phyloP scores from a whole-genome alignment of 495 filamentous ascomycete genomes.

The Daldinia caldariorum region DNA sequence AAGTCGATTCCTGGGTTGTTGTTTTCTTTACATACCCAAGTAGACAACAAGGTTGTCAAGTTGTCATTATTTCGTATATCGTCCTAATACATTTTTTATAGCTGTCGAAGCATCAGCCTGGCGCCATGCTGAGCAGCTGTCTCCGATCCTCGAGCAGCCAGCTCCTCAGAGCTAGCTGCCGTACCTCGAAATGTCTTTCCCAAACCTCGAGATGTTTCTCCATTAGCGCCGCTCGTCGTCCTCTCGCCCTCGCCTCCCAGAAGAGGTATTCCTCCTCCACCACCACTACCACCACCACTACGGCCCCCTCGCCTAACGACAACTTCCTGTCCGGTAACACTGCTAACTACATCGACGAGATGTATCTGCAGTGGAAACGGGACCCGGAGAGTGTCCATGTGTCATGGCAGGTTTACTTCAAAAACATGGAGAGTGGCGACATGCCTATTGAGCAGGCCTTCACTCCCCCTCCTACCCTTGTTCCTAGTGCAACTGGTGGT shows the following conservation, averaged over 20 bases:
- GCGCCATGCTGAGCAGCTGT: slow-evolving; percentile 64
- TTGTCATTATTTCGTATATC: slow-evolving; percentile 9
- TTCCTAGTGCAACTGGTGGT: slow-evolving; percentile 80
- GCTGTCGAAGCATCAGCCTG: slow-evolving; percentile 48
- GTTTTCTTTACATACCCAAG: slow-evolving; percentile 30
- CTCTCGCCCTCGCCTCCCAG: slow-evolving; percentile 61
- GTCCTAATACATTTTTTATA: slow-evolving; percentile 40
- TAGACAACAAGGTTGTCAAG: slow-evolving; percentile 28
- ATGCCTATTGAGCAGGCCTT: slow-evolving; percentile 98
- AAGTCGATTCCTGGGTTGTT: slow-evolving; percentile 33
- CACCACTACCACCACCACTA: slow-evolving; percentile 48
- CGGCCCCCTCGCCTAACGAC: slow-evolving; percentile 75
- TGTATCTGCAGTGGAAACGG: slow-evolving; percentile 97
- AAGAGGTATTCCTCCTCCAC: slow-evolving; percentile 60
- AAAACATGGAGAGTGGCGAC: slow-evolving; percentile 96
- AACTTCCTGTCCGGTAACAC: slow-evolving; percentile 94
- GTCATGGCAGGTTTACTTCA: slow-evolving; percentile 99
- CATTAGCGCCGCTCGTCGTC: slow-evolving; percentile 56
- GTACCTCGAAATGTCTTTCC: slow-evolving; percentile 57
- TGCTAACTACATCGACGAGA: slow-evolving; percentile 99
- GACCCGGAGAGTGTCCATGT: slow-evolving; percentile 94
- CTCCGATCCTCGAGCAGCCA: slow-evolving; percentile 59
- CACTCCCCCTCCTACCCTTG: slow-evolving; percentile 89
- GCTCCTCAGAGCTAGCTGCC: slow-evolving; percentile 63
- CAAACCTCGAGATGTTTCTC: slow-evolving; percentile 55